Evolutionary conservation across 805 yeast species (phyloP), one percentile per base, ranked within the genome.

Genomic region (Candida yuanshanica): DNA sequence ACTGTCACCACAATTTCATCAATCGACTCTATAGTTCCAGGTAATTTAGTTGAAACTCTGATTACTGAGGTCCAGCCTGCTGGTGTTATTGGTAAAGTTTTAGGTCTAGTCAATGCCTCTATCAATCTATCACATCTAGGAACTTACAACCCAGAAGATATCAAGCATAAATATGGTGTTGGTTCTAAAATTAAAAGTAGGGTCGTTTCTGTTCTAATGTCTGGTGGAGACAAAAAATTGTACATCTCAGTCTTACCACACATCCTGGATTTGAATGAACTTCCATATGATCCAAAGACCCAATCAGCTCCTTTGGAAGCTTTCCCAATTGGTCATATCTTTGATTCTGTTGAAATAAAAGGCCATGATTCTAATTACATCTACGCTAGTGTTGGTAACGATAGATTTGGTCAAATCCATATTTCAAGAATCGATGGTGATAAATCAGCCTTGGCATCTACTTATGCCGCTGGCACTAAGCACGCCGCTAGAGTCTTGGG

Each of bases 11-110:
- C 83, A 6, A 79, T 83, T 33, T 71, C 88, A 2, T 78, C 95
- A 2, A 66, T 87, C 17, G 95, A 89, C 53, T 78, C 95, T 4
- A 73, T 90, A 21, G 73, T 84, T 29, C 95, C 99, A 3, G 99
- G 99, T 53, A 75, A 81, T 48, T 55, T 81, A 10, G 87, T 90
- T 9, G 88, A 84, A 44, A 84, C 89, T 7, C 63, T 81, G 22
- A 74, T 89, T 17, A 72, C 82, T 17, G 79, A 77, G 8, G 72
- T 79, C 17, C 61, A 72, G 21, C 58, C 66, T 8, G 63, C 74
- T 27, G 99, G 99, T 46, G 62, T 87, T 14, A 61, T 72, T n/a
- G 76, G 84, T 48, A 83, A 79, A 57, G 81, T 78, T 0, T 80
- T 80, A 50, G 96, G 96, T 40, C 63, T 85, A 42, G 73, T 83